phyloP scores from a whole-genome alignment of 495 filamentous ascomycete genomes.

The Penicillium canariense region DNA sequence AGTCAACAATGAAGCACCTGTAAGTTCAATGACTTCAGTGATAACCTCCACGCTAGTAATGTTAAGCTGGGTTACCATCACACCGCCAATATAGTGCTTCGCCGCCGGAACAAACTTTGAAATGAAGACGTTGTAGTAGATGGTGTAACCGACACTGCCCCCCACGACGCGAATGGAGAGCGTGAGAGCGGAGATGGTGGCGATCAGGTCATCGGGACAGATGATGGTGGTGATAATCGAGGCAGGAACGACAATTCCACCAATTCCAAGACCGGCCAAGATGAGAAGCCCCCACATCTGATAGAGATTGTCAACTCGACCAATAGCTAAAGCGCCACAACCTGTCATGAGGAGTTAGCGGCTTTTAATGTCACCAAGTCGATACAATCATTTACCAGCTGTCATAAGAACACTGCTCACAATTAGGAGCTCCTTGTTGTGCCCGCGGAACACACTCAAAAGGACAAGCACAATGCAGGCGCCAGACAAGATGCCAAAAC shows the following conservation, averaged over 20 bases:
- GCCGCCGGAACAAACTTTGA: constrained; percentile 59
- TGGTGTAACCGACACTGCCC: constrained; percentile 66
- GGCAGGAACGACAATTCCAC: constrained; percentile 70
- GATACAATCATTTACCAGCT: constrained; percentile 43
- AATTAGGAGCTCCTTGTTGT: constrained; percentile 63
- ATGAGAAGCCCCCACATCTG: constrained; percentile 60
- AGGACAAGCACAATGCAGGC: constrained; percentile 62
- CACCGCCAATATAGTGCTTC: constrained; percentile 49
- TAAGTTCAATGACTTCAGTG: constrained; percentile 53
- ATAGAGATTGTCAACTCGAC: constrained; percentile 56
- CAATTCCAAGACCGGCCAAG: constrained; percentile 67
- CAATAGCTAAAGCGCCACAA: constrained; percentile 60
- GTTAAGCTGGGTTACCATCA: constrained; percentile 50
- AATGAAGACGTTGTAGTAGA: constrained; percentile 76
- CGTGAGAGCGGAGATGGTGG: constrained; percentile 71
- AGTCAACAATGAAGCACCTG: constrained; percentile 52
- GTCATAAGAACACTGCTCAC: constrained; percentile 65
- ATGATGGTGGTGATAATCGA: constrained; percentile 72
- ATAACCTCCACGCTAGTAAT: constrained; percentile 49
- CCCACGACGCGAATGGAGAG: constrained; percentile 71
- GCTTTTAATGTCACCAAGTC: neutral
- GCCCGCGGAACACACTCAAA: constrained; percentile 58
- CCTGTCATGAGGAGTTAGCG: constrained; percentile 28
- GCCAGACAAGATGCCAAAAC: constrained; percentile 60
- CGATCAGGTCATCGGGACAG: constrained; percentile 69